A percentile compares a stretch with the other conserved stretches of the same genome.
These are phyloP conservation scores for Hymenoscyphus fraxineus DNA, from an alignment of 2,329 filamentous ascomycete genomes.

Conservation along the genomic window DNA sequence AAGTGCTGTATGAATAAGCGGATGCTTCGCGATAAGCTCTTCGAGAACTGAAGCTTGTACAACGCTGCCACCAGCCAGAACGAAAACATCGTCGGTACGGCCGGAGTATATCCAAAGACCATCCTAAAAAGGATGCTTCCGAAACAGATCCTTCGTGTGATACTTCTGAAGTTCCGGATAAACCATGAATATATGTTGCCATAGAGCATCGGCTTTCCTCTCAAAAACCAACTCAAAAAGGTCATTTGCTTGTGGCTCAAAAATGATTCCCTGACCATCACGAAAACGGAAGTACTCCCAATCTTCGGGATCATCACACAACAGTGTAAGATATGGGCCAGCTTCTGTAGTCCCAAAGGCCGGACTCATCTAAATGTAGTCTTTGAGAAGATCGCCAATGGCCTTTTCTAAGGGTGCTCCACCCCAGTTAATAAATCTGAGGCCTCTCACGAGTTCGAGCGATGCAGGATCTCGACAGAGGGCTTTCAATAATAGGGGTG, in stretches of 20 bases:
- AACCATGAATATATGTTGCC: constrained; percentile 5
- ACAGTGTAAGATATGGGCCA: background rate
- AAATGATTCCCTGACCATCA: background rate
- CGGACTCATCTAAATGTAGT: background rate
- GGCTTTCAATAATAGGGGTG: background rate
- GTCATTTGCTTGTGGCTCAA: background rate
- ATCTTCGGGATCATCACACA: background rate
- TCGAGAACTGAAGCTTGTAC: too few relatives aligned
- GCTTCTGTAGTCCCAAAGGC: constrained; percentile 9
- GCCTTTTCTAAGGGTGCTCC: background rate
- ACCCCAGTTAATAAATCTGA: background rate
- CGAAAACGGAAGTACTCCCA: constrained; percentile 11
- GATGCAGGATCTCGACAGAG: background rate
- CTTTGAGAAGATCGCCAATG: background rate
- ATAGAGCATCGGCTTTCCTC: background rate
- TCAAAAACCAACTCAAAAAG: constrained; percentile 4
- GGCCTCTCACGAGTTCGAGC: background rate
- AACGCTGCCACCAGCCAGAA: too few relatives aligned
- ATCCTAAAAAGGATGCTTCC: too few relatives aligned
- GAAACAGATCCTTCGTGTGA: constrained; percentile 5
- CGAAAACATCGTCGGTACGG: too few relatives aligned
- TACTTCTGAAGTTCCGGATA: background rate
- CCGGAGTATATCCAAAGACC: too few relatives aligned
- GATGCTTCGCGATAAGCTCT: too few relatives aligned
- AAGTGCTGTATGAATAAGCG: too few relatives aligned